Percentiles rank a stretch among this genome's conserved stretches.
Conservation (phyloP, 2,329 filamentous ascomycete genomes). For the Ophiostoma angusticollis region DNA sequence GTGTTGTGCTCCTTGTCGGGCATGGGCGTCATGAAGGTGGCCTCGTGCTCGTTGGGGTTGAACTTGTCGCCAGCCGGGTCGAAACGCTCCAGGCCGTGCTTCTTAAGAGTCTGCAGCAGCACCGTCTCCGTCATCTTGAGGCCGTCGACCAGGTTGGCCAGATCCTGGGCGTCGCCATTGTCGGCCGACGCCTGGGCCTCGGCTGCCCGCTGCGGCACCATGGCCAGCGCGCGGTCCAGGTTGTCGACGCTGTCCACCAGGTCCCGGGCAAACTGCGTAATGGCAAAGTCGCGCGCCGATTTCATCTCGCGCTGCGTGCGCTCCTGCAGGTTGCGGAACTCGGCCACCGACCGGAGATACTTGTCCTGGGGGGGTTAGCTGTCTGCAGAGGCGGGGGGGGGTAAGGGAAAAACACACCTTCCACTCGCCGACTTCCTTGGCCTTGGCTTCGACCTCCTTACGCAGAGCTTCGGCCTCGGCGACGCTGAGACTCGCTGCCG, state of each 20-base stretch:
- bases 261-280: conserved; percentile 90
- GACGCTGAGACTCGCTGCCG: background rate
- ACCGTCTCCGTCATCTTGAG: conserved; percentile 92
- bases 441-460: conserved; percentile 40
- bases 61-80: conserved; percentile 78
- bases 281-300: conserved; percentile 78
- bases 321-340: conserved; percentile 96
- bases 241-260: conserved; percentile 94
- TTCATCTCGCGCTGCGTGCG: conserved; percentile 85
- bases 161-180: conserved; percentile 49
- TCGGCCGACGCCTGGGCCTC: conserved; percentile 36
- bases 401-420: conserved; percentile 48
- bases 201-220: conserved; percentile 47
- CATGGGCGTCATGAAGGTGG: conserved; percentile 84
- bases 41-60: conserved; percentile 93
- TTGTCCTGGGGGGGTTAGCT: conserved; percentile 54
- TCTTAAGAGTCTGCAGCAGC: conserved; percentile 75
- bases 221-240: conserved; percentile 79
- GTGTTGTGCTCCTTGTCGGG: conserved; percentile 79
- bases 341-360: conserved; percentile 84
- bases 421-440: conserved; percentile 52
- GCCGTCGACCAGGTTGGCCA: conserved; percentile 71
- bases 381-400: background rate
- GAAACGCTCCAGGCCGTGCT: conserved; percentile 87
- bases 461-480: conserved; percentile 25